Evolutionary conservation across 2,329 filamentous ascomycete species (phyloP).

Genomic region (Hypocrella siamensis): DNA sequence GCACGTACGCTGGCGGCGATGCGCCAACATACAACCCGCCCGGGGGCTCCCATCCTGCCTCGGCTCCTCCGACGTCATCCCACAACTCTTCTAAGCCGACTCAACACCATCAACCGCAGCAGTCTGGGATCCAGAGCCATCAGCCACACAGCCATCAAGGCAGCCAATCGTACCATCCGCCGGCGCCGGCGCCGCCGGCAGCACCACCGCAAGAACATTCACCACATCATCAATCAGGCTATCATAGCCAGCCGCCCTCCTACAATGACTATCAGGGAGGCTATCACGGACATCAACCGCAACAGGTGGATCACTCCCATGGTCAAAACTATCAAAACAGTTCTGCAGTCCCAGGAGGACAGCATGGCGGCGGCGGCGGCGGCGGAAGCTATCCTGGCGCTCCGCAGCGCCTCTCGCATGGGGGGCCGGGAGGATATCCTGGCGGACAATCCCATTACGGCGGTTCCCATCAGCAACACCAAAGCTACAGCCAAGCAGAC

Average conservation of each 20-base stretch:
- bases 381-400: conserved; percentile 6
- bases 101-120: conserved; percentile 12
- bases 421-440: conserved; percentile 6
- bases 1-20: conserved; percentile 43
- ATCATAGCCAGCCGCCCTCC: conserved; percentile 2
- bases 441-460: conserved; percentile 10
- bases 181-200: conserved; percentile 6
- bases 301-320: conserved; percentile 3
- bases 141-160: conserved; percentile 6
- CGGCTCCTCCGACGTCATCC: conserved; percentile 9
- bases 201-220: conserved; percentile 6
- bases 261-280: conserved; percentile 2
- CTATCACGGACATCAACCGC: not conserved
- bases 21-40: conserved; percentile 34
- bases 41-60: conserved; percentile 12
- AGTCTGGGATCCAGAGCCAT: conserved; percentile 7
- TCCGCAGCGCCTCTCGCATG: conserved; percentile 12
- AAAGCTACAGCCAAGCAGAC: conserved; percentile 4
- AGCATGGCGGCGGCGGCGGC: conserved; percentile 11
- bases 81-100: conserved; percentile 11
- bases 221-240: conserved; percentile 7
- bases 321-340: conserved; percentile 8
- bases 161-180: conserved; percentile 9
- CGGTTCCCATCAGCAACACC: conserved; percentile 6
- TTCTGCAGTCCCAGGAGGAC: conserved; percentile 5